These are phyloP conservation scores for Monosporascus sp. DNA, from an alignment of 2,329 filamentous ascomycete genomes.

Conservation along the genomic window DNA sequence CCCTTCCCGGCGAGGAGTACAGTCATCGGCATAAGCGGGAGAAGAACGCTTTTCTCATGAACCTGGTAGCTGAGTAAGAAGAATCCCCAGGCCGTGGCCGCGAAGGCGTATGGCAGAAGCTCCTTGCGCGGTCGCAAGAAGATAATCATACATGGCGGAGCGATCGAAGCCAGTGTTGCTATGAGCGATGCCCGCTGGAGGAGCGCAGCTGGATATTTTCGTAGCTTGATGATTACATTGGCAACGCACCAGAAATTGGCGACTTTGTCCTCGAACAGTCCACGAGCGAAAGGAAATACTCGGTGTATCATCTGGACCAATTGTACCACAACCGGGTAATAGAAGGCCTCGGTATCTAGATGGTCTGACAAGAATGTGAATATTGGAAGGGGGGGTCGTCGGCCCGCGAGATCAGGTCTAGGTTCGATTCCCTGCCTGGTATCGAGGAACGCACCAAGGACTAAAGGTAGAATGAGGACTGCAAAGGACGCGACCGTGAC, in stretches of 20 bases:
- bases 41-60: constrained; percentile 92
- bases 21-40: constrained; percentile 92
- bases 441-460: constrained; percentile 68
- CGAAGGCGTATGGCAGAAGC: constrained; percentile 73
- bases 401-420: constrained; percentile 50
- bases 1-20: constrained; percentile 73
- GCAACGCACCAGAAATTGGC: constrained; percentile 97
- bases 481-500: constrained; percentile 70
- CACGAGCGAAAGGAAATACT: constrained; percentile 94
- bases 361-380: constrained; percentile 54
- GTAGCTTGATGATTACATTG: constrained; percentile 85
- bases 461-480: constrained; percentile 68
- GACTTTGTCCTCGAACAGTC: constrained; percentile 97
- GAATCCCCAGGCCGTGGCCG: constrained; percentile 89
- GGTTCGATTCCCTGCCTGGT: constrained; percentile 58
- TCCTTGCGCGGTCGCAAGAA: constrained; percentile 73
- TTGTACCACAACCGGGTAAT: constrained; percentile 74
- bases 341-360: constrained; percentile 60
- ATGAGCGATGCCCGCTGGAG: constrained; percentile 73
- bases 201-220: constrained; percentile 63
- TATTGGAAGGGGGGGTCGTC: constrained; percentile 58
- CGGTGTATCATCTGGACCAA: constrained; percentile 80
- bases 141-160: constrained; percentile 73
- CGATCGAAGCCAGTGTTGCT: constrained; percentile 70
- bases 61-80: constrained; percentile 98